A percentile compares a stretch with the other conserved stretches of the same genome.
These are phyloP conservation scores for Adansonia gregorii DNA, from an alignment of 441 rosid genomes.

Conservation along the genomic window DNA sequence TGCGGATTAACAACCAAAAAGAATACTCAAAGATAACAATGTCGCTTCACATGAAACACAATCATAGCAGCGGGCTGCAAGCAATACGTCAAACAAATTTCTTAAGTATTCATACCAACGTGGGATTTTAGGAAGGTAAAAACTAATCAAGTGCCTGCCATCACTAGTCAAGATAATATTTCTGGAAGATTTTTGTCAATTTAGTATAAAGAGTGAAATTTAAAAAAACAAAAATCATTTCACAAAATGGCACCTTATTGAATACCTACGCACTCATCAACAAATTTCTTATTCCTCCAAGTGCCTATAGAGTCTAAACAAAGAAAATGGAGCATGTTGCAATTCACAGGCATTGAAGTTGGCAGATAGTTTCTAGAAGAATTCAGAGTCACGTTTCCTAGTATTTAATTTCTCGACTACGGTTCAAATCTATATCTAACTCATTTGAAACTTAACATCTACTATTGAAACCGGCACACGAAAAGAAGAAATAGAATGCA, in stretches of 20 bases:
- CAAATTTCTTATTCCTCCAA: neutral
- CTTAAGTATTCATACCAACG: neutral
- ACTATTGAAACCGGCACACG: no score
- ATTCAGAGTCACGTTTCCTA: no score
- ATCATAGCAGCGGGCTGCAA: neutral
- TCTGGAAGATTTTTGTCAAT: neutral
- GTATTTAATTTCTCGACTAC: no score
- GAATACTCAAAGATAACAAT: neutral
- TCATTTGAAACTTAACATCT: no score
- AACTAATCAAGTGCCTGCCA: neutral
- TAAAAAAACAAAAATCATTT: neutral
- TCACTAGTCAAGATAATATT: neutral
- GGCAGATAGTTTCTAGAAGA: neutral
- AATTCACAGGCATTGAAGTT: constrained; percentile 7
- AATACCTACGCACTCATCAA: neutral
- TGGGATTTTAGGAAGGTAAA: neutral
- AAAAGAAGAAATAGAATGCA: no score
- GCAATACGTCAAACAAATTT: neutral
- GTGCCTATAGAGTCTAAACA: neutral
- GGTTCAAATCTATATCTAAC: no score
- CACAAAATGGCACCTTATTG: neutral
- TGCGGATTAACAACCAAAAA: neutral
- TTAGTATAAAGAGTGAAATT: neutral
- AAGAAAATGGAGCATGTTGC: constrained; percentile 13
- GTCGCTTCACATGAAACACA: neutral